phyloP scores from a whole-genome alignment of 805 yeast genomes.

The Allodekkera sacchari region DNA sequence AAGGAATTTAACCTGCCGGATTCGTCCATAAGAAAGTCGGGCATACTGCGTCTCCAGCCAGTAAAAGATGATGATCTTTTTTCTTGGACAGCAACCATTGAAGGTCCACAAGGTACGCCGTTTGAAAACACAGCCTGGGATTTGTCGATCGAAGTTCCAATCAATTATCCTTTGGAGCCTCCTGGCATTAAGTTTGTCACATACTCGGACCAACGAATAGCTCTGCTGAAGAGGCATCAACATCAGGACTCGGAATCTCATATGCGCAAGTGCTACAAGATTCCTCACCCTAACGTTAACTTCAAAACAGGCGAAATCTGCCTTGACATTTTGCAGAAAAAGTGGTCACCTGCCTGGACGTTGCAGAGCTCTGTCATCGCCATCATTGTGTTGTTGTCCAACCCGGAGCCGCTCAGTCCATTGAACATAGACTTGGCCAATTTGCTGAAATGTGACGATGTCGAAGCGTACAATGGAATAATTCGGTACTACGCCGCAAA shows the following conservation, averaged over 20 bases:
- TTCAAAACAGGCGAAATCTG: slow-evolving; percentile 61
- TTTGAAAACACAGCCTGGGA: slow-evolving; percentile 47
- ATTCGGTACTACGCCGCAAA: slow-evolving; percentile 30
- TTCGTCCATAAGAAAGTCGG: slow-evolving; percentile 16
- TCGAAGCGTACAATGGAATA: slow-evolving; percentile 32
- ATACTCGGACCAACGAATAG: slow-evolving; percentile 5
- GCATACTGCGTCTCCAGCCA: slow-evolving; percentile 38
- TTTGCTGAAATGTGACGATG: slow-evolving; percentile 40
- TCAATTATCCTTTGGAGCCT: slow-evolving; percentile 49
- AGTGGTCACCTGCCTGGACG: slow-evolving; percentile 76
- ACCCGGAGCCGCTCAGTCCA: slow-evolving; percentile 69
- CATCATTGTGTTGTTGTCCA: slow-evolving; percentile 44
- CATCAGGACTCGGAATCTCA: neutral
- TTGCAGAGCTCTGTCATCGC: slow-evolving; percentile 48
- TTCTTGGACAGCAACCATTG: slow-evolving; percentile 42
- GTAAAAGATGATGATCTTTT: slow-evolving; percentile 29
- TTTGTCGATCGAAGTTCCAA: slow-evolving; percentile 36
- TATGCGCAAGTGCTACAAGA: slow-evolving; percentile 15
- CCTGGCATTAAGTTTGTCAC: slow-evolving; percentile 42
- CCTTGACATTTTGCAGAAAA: slow-evolving; percentile 48
- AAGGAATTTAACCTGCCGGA: slow-evolving; percentile 17
- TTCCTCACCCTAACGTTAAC: slow-evolving; percentile 43
- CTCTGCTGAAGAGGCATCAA: slow-evolving; percentile 1
- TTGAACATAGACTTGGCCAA: slow-evolving; percentile 64
- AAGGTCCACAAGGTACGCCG: slow-evolving; percentile 45